Evolutionary conservation across 2,329 filamentous ascomycete species (phyloP).

Genomic region (Fusarium fracticaudum): DNA sequence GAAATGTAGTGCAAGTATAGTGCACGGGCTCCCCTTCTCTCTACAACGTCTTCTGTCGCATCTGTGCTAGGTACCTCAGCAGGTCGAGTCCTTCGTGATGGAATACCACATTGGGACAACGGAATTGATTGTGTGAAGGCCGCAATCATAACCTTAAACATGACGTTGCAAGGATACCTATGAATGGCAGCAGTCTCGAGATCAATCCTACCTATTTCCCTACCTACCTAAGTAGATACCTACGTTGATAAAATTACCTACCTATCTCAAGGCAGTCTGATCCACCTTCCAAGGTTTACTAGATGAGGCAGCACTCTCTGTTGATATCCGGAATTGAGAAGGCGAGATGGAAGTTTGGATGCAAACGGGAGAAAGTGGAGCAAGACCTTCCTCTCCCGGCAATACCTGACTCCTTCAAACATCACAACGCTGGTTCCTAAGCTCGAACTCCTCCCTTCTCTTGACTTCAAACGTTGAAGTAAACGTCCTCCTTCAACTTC

Average conservation of each 20-base stretch:
- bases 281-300: not conserved
- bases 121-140: not conserved
- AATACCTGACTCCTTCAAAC: not conserved
- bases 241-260: not conserved
- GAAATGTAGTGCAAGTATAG: not conserved
- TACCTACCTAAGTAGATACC: not conserved
- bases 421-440: not conserved
- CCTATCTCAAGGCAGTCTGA: not conserved
- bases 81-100: not conserved
- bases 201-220: not conserved
- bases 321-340: not conserved
- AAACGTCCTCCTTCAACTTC: not conserved
- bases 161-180: not conserved
- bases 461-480: not conserved
- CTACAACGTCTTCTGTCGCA: constrained; percentile 2
- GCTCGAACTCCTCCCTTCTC: not conserved
- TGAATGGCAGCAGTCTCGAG: not conserved
- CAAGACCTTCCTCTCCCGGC: not conserved
- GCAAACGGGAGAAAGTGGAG: constrained; percentile 27
- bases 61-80: not conserved
- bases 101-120: not conserved
- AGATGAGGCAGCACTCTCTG: not conserved
- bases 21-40: not conserved
- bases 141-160: constrained; percentile 1
- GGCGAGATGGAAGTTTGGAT: not conserved